A percentile compares a stretch with the other conserved stretches of the same genome.
These are phyloP conservation scores for Lachancea fermentati DNA, from an alignment of 805 yeast species.

Conservation along the genomic window DNA sequence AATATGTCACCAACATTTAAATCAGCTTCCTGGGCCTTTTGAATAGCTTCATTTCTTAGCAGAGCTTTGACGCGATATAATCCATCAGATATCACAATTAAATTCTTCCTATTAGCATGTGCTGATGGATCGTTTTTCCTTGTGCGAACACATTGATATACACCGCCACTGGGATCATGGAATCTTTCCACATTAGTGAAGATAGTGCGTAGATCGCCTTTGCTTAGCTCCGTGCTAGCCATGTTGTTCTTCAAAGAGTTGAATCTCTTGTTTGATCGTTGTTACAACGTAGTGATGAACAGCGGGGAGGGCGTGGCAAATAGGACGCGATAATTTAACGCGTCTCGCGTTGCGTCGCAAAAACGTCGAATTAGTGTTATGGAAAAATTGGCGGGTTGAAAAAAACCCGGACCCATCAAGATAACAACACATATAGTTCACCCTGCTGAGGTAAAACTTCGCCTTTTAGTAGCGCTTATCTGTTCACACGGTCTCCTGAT, in stretches of 20 bases:
- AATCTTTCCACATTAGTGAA: conserved; percentile 28
- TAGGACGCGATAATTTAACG: not conserved
- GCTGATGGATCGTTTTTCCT: conserved; percentile 29
- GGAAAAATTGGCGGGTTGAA: too few species aligned
- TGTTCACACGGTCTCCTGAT: too few species aligned
- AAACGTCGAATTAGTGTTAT: not conserved
- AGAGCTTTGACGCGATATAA: conserved; percentile 45
- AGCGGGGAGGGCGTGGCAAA: not conserved
- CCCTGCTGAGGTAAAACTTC: too few species aligned
- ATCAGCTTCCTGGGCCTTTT: conserved; percentile 40
- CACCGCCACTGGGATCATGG: conserved; percentile 28
- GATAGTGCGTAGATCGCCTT: conserved; percentile 26
- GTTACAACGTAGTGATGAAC: too few species aligned
- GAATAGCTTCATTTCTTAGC: conserved; percentile 44
- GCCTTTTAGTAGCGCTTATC: too few species aligned
- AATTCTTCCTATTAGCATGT: conserved; percentile 23
- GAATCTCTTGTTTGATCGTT: conserved; percentile 1
- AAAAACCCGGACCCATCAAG: too few species aligned
- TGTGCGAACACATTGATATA: conserved; percentile 30
- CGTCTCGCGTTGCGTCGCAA: not conserved
- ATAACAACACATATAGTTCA: too few species aligned
- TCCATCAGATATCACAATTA: conserved; percentile 48
- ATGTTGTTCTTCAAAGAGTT: conserved; percentile 13
- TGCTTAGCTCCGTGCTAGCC: conserved; percentile 18
- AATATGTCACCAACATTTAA: conserved; percentile 39